phyloP scores from a whole-genome alignment of 495 filamentous ascomycete species.

The Recurvomyces mirabilis region DNA sequence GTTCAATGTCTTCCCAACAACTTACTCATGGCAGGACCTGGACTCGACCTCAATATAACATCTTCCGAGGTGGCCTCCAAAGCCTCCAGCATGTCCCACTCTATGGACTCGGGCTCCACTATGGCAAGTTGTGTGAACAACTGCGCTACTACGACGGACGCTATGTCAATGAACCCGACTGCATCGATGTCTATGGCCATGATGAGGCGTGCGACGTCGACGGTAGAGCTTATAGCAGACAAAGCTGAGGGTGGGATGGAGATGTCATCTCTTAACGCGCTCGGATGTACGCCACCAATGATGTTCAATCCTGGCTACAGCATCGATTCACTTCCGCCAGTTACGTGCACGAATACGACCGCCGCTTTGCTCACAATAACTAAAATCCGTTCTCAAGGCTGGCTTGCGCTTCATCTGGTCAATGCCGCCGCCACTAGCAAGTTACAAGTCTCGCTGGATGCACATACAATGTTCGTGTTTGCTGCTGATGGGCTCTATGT shows the following conservation, averaged over 20 bases:
- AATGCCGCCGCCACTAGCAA: slow-evolving; percentile 18
- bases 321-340: slow-evolving; percentile 16
- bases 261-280: slow-evolving; percentile 3
- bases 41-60: slow-evolving; percentile 6
- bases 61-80: slow-evolving; percentile 1
- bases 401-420: slow-evolving; percentile 22
- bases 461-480: slow-evolving; percentile 21
- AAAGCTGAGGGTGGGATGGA: slow-evolving; percentile 1
- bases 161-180: neutral
- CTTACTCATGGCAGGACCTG: slow-evolving; percentile 11
- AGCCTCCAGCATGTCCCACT: neutral
- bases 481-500: slow-evolving; percentile 25
- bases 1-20: slow-evolving; percentile 15
- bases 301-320: slow-evolving; percentile 18
- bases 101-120: neutral
- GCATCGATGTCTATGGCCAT: neutral
- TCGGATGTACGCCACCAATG: slow-evolving; percentile 17
- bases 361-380: slow-evolving; percentile 12
- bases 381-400: slow-evolving; percentile 8
- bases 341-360: slow-evolving; percentile 19
- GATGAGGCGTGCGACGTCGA: neutral
- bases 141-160: neutral
- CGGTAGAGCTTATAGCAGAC: neutral
- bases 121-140: neutral
- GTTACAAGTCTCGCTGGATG: slow-evolving; percentile 18